Evolutionary conservation across 176 grass and related monocot species (phyloP).

Genomic region (Aegilops longissima): DNA sequence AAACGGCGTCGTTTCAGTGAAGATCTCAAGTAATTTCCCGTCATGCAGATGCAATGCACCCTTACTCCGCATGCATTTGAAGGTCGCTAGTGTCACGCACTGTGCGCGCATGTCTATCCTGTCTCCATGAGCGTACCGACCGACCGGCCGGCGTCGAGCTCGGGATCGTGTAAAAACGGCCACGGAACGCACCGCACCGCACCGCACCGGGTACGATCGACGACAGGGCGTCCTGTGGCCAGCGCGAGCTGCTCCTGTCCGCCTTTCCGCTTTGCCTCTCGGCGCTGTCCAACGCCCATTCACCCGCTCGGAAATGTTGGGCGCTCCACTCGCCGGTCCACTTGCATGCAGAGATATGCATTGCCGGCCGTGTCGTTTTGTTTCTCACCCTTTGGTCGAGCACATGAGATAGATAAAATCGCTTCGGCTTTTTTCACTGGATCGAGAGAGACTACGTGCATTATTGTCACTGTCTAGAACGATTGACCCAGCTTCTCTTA

Average conservation of each 20-base stretch:
- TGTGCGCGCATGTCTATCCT: not conserved
- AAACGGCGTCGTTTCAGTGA: too few relatives aligned
- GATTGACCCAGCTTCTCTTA: not conserved
- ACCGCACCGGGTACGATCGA: not conserved
- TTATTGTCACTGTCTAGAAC: not conserved
- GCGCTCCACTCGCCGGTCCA: slow-evolving; percentile 32
- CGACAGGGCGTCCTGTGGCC: not conserved
- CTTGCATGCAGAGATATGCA: slow-evolving; percentile 17
- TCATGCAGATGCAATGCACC: not conserved
- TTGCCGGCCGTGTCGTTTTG: not conserved
- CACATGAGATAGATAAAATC: not conserved
- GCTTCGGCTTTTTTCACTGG: not conserved
- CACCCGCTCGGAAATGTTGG: slow-evolving; percentile 26
- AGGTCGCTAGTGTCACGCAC: not conserved
- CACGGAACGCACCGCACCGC: not conserved
- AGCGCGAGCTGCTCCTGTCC: not conserved
- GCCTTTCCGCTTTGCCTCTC: slow-evolving; percentile 13
- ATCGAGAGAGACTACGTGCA: not conserved
- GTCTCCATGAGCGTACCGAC: not conserved
- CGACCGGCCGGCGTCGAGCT: not conserved
- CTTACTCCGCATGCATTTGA: not conserved
- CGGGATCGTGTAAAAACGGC: not conserved
- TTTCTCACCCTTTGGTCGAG: not conserved
- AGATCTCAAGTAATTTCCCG: too few relatives aligned
- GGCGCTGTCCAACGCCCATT: slow-evolving; percentile 34